Percentiles rank a stretch among this genome's conserved stretches.
Conservation (phyloP, 306 rosid genomes). For the Potentilla sterilis region DNA sequence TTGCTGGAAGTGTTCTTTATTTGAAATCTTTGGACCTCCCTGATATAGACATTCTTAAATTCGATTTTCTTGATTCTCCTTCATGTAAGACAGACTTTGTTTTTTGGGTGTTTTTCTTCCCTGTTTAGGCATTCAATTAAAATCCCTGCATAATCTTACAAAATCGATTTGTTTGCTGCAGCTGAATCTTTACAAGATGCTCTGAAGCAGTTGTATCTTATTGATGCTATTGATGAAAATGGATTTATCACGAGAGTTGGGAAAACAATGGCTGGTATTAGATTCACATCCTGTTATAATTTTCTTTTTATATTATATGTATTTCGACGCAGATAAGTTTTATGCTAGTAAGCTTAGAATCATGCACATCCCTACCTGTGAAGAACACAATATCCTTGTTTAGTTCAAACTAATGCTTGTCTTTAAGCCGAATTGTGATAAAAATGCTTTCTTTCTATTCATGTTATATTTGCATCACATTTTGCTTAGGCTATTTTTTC, state of each 20-base stretch:
- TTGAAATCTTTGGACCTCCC: conserved; percentile 93
- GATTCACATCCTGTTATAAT: conserved; percentile 30
- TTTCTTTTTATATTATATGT: conserved; percentile 2
- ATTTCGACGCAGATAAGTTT: conserved; percentile 15
- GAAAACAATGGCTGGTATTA: conserved; percentile 86
- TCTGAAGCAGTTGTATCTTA: conserved; percentile 84
- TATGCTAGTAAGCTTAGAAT: not conserved
- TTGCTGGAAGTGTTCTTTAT: conserved; percentile 90
- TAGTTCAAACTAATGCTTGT: not conserved
- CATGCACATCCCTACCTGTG: not conserved
- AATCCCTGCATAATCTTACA: conserved; percentile 14
- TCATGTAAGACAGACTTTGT: conserved; percentile 46
- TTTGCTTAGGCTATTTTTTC: conserved; percentile 17
- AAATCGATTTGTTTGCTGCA: conserved; percentile 49
- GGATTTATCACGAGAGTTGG: conserved; percentile 82
- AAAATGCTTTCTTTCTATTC: not conserved
- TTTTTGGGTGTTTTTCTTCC: not conserved
- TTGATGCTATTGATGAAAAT: conserved; percentile 86
- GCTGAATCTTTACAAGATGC: conserved; percentile 92
- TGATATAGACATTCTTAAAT: conserved; percentile 88
- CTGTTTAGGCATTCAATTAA: not conserved
- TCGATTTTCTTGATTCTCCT: conserved; percentile 92
- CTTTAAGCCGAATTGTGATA: not conserved
- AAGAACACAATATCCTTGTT: not conserved
- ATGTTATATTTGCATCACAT: not conserved